phyloP scores from a whole-genome alignment of 352 stramenopile species.

The Globisporangium polare region DNA sequence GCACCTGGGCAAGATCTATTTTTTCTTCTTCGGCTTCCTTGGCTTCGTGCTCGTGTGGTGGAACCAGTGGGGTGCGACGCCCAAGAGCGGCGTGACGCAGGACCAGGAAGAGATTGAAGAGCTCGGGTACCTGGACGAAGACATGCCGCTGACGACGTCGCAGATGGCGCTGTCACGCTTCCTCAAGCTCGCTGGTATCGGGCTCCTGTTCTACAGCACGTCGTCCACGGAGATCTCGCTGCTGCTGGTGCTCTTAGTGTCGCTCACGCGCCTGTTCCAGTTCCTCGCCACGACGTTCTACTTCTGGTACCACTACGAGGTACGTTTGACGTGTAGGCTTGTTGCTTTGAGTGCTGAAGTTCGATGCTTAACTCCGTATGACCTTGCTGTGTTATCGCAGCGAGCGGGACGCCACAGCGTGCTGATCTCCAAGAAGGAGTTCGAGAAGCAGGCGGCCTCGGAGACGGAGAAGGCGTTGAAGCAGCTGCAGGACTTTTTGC shows the following conservation, averaged over 20 bases:
- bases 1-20: slow-evolving; percentile 86
- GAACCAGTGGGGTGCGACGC: slow-evolving; percentile 77
- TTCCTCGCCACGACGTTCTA: slow-evolving; percentile 63
- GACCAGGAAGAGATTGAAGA: slow-evolving; percentile 66
- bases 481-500: slow-evolving; percentile 59
- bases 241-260: slow-evolving; percentile 62
- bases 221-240: slow-evolving; percentile 75
- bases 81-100: slow-evolving; percentile 40
- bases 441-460: slow-evolving; percentile 52
- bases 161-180: slow-evolving; percentile 56
- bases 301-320: slow-evolving; percentile 85
- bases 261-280: slow-evolving; percentile 68
- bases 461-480: slow-evolving; percentile 77
- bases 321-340: slow-evolving; percentile 8
- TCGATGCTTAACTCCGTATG: slow-evolving; percentile 7
- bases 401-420: slow-evolving; percentile 46
- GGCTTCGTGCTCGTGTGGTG: slow-evolving; percentile 78
- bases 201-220: slow-evolving; percentile 77
- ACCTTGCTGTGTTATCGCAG: not conserved
- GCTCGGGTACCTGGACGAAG: slow-evolving; percentile 62
- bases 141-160: slow-evolving; percentile 55
- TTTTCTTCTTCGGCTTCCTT: slow-evolving; percentile 70
- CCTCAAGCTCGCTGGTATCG: slow-evolving; percentile 57
- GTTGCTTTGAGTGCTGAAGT: slow-evolving; percentile 14
- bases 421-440: slow-evolving; percentile 76